Percentiles rank a stretch among this genome's conserved stretches.
Conservation (phyloP, 176 grass and related monocot species). For the Eragrostis curvula region DNA sequence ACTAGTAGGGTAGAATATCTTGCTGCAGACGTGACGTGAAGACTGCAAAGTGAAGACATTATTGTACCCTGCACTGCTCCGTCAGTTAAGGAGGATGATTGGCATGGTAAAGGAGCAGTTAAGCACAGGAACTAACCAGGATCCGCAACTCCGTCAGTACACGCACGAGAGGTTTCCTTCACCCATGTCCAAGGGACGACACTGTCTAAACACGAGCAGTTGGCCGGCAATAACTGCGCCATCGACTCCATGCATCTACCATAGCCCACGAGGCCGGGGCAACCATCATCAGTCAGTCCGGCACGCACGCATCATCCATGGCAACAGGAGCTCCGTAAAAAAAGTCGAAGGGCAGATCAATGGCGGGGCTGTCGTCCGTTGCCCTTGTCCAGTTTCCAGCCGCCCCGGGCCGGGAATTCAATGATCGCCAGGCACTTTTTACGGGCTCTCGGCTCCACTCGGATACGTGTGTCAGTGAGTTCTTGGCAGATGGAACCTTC, state of each 20-base stretch:
- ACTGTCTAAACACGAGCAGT: not conserved
- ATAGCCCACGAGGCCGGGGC: not conserved
- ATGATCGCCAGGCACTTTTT: slow-evolving; percentile 38
- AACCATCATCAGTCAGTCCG: not conserved
- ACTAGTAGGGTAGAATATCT: not conserved
- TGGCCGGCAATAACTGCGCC: slow-evolving; percentile 50
- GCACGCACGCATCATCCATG: not conserved
- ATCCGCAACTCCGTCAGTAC: slow-evolving; percentile 10
- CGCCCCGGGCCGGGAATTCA: slow-evolving; percentile 13
- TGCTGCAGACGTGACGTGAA: not conserved
- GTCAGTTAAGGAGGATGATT: slow-evolving; percentile 18
- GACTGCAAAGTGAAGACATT: not conserved
- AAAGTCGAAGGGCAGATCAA: slow-evolving; percentile 35
- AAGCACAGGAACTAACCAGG: not conserved
- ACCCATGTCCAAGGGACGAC: slow-evolving; percentile 15
- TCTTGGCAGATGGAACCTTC: slow-evolving; percentile 50
- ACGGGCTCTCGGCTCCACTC: slow-evolving; percentile 57
- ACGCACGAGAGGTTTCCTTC: not conserved
- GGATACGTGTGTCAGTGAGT: slow-evolving; percentile 65
- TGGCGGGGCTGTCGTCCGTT: not conserved
- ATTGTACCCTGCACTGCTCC: not conserved
- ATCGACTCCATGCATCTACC: slow-evolving; percentile 13
- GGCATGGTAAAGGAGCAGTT: slow-evolving; percentile 24
- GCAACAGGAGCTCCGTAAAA: slow-evolving; percentile 31
- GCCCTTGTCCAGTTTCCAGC: slow-evolving; percentile 17